phyloP scores from a whole-genome alignment of 139 green algal species.

The Closterium sp. region DNA sequence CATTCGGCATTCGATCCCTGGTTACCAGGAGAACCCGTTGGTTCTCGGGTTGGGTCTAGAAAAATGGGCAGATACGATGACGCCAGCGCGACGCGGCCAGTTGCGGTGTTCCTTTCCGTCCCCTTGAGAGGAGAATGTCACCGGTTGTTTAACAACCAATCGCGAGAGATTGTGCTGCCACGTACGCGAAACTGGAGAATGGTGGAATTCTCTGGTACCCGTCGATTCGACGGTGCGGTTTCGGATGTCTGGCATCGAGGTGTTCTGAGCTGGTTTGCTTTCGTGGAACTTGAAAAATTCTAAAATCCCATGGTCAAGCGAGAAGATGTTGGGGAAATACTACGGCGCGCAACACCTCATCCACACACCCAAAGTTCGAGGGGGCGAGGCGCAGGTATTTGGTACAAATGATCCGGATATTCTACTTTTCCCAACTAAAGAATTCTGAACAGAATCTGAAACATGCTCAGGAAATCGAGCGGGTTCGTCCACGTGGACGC shows the following conservation, averaged over 20 bases:
- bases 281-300: neutral
- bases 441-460: neutral
- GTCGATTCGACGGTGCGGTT: neutral
- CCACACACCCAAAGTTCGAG: neutral
- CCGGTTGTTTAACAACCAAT: neutral
- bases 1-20: neutral
- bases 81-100: neutral
- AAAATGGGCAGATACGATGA: neutral
- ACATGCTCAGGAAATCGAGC: neutral
- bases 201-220: neutral
- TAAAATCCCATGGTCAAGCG: neutral
- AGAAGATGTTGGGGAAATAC: neutral
- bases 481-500: neutral
- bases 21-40: neutral
- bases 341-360: neutral
- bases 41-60: neutral
- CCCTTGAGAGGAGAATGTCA: neutral
- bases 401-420: neutral
- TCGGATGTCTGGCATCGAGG: neutral
- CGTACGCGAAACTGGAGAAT: neutral
- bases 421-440: neutral
- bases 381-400: neutral
- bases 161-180: neutral
- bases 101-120: neutral
- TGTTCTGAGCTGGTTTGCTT: neutral